phyloP scores from a whole-genome alignment of 2,329 filamentous ascomycete genomes.

The Xylariaceae sp. region DNA sequence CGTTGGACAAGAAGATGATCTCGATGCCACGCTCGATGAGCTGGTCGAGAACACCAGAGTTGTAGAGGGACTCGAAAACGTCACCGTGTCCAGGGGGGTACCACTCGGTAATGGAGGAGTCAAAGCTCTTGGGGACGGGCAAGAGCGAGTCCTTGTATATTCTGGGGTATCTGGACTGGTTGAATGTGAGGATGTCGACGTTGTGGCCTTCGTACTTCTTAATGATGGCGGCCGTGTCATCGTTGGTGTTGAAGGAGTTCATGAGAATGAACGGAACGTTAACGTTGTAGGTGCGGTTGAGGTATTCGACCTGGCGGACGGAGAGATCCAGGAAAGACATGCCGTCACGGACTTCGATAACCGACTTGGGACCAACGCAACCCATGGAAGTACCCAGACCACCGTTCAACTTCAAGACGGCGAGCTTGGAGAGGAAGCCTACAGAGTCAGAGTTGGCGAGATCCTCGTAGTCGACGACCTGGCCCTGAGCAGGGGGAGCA shows the following conservation, averaged over 20 bases:
- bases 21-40: conserved; percentile 92
- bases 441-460: conserved; percentile 86
- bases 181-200: conserved; percentile 99
- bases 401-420: conserved; percentile 98
- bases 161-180: conserved; percentile 97
- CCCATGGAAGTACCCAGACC: conserved; percentile 99
- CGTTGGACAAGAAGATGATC: conserved; percentile 98
- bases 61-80: conserved; percentile 99
- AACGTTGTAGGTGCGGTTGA: conserved; percentile 95
- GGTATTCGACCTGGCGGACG: conserved; percentile 96
- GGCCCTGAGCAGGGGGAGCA: conserved; percentile 81
- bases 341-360: conserved; percentile 98
- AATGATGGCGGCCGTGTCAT: conserved; percentile 97
- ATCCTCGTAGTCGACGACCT: conserved; percentile 92
- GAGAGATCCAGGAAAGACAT: conserved; percentile 99
- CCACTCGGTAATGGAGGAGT: conserved; percentile 91
- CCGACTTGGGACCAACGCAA: conserved; percentile 97
- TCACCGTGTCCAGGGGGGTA: conserved; percentile 99
- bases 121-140: conserved; percentile 82
- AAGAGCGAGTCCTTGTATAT: conserved; percentile 97
- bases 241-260: conserved; percentile 99
- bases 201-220: conserved; percentile 99
- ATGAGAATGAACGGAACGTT: conserved; percentile 98
- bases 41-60: conserved; percentile 96
- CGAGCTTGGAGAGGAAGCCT: conserved; percentile 92